phyloP scores from a whole-genome alignment of 1,284 basidiomycete genomes.

The Meripilus lineatus region DNA sequence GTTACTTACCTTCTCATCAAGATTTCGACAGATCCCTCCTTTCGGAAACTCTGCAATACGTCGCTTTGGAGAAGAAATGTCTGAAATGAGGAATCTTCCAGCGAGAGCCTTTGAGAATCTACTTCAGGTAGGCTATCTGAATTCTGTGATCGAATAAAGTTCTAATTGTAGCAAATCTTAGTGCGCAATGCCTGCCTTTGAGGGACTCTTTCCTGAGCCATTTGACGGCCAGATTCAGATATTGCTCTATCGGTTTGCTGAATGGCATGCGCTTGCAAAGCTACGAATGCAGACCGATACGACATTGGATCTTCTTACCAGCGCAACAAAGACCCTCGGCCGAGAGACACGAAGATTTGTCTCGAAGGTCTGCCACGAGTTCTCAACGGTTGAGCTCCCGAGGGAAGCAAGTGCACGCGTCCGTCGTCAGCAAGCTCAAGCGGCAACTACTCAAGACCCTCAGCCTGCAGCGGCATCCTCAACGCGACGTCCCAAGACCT shows the following conservation, averaged over 20 bases:
- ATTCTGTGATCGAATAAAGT: too few relatives aligned
- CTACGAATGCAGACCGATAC: conserved; percentile 25
- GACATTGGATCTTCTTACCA: conserved; percentile 15
- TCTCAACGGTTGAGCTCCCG: conserved; percentile 15
- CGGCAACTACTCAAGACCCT: too few relatives aligned
- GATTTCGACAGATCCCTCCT: conserved; percentile 18
- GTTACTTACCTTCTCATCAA: too few relatives aligned
- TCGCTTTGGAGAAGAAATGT: conserved; percentile 17
- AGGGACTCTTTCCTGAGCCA: conserved; percentile 21
- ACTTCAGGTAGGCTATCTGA: conserved; percentile 26
- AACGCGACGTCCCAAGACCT: conserved; percentile 6
- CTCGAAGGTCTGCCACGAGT: conserved; percentile 12
- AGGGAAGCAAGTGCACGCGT: conserved; percentile 11
- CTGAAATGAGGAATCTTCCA: conserved; percentile 25
- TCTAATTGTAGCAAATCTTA: conserved; percentile 7
- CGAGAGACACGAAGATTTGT: conserved; percentile 14
- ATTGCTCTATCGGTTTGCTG: conserved; percentile 19
- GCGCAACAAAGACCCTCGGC: conserved; percentile 15
- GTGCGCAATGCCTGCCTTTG: conserved; percentile 25
- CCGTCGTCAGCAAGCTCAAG: too few relatives aligned
- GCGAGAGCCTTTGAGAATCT: conserved; percentile 25
- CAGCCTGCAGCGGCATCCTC: too few relatives aligned
- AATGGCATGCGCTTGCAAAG: conserved; percentile 28
- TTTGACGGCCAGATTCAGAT: conserved; percentile 17
- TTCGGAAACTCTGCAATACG: conserved; percentile 22